Conservation (phyloP, 306 rosid genomes). For the Vicia faba region DNA sequence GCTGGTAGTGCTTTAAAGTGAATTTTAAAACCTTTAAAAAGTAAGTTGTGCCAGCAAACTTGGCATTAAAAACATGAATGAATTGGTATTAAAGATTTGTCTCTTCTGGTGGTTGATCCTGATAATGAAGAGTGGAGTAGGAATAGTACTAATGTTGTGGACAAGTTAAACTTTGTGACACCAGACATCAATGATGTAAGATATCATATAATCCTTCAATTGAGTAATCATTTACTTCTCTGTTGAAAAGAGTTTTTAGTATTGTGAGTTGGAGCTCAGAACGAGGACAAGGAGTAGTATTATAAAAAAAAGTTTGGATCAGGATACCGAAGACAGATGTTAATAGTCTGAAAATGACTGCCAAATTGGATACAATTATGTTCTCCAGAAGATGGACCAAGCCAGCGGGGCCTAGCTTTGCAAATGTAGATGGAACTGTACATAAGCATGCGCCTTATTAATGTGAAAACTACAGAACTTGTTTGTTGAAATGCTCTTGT, state of each 20-base stretch:
- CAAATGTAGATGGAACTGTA: conserved; percentile 5
- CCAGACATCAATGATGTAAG: neutral
- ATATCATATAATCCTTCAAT: neutral
- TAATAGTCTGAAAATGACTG: neutral
- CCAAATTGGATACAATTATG: neutral
- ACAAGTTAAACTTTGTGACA: conserved; percentile 25
- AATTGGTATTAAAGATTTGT: conserved; percentile 15
- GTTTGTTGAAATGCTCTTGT: neutral
- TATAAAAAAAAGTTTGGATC: conserved; percentile 4
- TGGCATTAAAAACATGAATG: conserved; percentile 5
- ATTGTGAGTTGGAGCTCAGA: neutral
- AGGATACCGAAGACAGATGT: neutral
- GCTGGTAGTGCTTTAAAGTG: conserved; percentile 15
- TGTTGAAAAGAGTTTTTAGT: neutral
- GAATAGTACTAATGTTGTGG: conserved; percentile 2
- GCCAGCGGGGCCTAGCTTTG: conserved; percentile 4
- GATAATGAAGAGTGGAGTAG: conserved; percentile 27
- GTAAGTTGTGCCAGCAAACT: conserved; percentile 23
- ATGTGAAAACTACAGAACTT: conserved; percentile 4
- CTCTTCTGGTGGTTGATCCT: conserved; percentile 33
- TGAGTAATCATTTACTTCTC: neutral
- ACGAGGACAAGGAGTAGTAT: neutral
- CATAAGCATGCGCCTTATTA: neutral
- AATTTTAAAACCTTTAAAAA: conserved; percentile 15
- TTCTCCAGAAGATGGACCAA: conserved; percentile 3